These are phyloP conservation scores for Ramichloridium luteum DNA, from an alignment of 2,329 filamentous ascomycete species.

Conservation along the genomic window DNA sequence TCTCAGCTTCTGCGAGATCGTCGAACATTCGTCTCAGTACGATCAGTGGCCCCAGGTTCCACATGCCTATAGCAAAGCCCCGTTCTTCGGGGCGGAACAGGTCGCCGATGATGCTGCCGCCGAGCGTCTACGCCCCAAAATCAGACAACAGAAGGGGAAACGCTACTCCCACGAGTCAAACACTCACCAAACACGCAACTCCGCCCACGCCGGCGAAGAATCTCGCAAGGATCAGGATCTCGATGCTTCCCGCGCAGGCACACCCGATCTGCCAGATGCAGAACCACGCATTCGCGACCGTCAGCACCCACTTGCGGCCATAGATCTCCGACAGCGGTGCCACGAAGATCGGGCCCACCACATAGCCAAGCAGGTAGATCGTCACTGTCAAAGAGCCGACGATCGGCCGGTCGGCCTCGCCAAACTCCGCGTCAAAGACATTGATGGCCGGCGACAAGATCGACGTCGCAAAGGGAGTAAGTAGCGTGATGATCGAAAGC, in stretches of 20 bases:
- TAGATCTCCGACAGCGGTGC: conserved; percentile 31
- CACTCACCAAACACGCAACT: not conserved
- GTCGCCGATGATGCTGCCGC: conserved; percentile 25
- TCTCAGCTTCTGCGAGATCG: conserved; percentile 24
- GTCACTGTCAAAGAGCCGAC: conserved; percentile 28
- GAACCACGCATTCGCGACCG: conserved; percentile 22
- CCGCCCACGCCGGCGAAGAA: not conserved
- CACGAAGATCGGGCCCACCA: conserved; percentile 32
- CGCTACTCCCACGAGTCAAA: too few relatives aligned
- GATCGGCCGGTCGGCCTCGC: conserved; percentile 24
- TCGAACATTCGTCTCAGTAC: conserved; percentile 1
- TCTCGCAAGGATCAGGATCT: not conserved
- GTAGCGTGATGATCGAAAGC: conserved; percentile 17
- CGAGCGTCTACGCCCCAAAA: conserved; percentile 16
- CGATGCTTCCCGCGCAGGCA: not conserved
- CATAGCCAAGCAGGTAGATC: conserved; percentile 33
- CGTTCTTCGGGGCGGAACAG: conserved; percentile 4
- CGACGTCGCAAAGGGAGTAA: not conserved
- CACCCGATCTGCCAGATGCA: conserved; percentile 8
- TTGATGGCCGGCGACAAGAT: conserved; percentile 4
- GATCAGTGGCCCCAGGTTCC: conserved; percentile 7
- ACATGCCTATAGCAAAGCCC: conserved; percentile 4
- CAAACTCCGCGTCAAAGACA: conserved; percentile 28
- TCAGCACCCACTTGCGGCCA: conserved; percentile 27
- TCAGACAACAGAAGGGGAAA: too few relatives aligned